These are phyloP conservation scores for Quercus tomentella DNA, from an alignment of 331 rosid species.

Conservation along the genomic window DNA sequence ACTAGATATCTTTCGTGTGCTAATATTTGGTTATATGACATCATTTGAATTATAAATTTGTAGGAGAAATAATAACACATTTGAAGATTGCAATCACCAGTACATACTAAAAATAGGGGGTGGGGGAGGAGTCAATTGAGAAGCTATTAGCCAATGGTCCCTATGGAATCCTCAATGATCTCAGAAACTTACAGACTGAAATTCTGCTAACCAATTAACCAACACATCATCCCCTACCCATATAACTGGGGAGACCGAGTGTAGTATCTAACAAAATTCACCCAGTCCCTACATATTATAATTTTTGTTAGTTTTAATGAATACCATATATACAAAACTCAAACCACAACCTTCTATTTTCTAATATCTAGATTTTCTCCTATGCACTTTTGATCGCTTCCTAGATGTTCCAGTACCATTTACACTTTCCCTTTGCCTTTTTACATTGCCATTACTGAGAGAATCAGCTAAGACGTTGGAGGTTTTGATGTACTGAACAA, in stretches of 20 bases:
- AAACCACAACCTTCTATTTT: constrained; percentile 16
- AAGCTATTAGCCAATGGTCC: not conserved
- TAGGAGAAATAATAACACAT: too few species aligned
- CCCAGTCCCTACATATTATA: constrained; percentile 43
- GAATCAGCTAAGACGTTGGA: constrained; percentile 35
- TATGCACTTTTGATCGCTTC: constrained; percentile 70
- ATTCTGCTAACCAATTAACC: not conserved
- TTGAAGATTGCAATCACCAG: too few species aligned
- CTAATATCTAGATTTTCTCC: constrained; percentile 46
- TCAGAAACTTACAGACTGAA: not conserved
- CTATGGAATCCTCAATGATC: not conserved
- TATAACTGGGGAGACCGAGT: constrained; percentile 37
- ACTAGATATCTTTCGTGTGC: not conserved
- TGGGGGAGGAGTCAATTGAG: not conserved
- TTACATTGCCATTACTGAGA: constrained; percentile 48
- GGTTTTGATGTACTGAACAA: constrained; percentile 45
- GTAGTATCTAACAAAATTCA: constrained; percentile 89
- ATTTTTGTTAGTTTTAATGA: constrained; percentile 22
- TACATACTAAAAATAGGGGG: not conserved
- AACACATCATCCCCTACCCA: not conserved
- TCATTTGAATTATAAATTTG: not conserved
- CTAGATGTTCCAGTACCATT: constrained; percentile 52
- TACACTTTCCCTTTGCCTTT: constrained; percentile 34
- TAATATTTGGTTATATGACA: not conserved
- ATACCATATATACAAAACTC: constrained; percentile 34